Percentiles rank a stretch among this genome's conserved stretches.
Evolutionary conservation across 345 rosid species (phyloP).

Genomic region (Erodium maritimum): DNA sequence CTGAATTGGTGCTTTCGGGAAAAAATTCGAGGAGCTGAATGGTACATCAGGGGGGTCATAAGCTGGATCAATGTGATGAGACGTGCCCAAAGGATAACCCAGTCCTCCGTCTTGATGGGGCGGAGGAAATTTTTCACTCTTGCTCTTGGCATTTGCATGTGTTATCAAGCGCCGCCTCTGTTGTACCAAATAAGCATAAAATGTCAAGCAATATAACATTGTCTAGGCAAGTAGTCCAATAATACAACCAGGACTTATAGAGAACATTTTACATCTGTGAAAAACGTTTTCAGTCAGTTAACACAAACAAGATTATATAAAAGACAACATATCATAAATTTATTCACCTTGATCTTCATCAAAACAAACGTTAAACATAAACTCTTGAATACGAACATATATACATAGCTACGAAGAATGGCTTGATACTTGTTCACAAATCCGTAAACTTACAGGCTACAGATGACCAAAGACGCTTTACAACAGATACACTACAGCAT

Average conservation of each 20-base stretch:
- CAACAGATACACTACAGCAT: too few species aligned
- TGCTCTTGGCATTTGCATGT: conserved; percentile 88
- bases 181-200: background rate
- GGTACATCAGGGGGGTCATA: conserved; percentile 51
- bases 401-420: too few species aligned
- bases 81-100: conserved; percentile 66
- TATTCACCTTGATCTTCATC: too few species aligned
- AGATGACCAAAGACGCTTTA: too few species aligned
- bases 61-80: conserved; percentile 69
- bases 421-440: too few species aligned
- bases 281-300: background rate
- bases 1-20: conserved; percentile 59
- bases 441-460: too few species aligned
- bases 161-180: conserved; percentile 84
- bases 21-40: conserved; percentile 62
- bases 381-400: too few species aligned
- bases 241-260: background rate
- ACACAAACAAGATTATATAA: too few species aligned
- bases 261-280: background rate
- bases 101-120: conserved; percentile 88
- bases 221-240: background rate
- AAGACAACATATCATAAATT: too few species aligned
- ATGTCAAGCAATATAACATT: background rate
- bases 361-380: too few species aligned
- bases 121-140: conserved; percentile 95